phyloP scores from a whole-genome alignment of 192 early-diverging fungal species.

The Gonapodya prolifera region DNA sequence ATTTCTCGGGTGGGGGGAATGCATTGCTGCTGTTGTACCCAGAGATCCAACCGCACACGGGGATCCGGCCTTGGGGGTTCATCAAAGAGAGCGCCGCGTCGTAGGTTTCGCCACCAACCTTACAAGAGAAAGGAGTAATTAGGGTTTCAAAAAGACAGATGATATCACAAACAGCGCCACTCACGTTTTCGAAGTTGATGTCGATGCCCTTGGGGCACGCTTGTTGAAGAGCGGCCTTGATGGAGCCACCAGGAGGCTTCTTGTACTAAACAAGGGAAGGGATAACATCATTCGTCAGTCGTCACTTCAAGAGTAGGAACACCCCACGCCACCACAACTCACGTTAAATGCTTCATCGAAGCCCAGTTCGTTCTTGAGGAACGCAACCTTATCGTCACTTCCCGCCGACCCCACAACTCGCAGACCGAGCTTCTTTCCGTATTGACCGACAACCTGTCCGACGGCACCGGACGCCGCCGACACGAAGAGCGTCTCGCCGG shows the following conservation, averaged over 20 bases:
- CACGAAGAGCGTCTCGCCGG: slow-evolving; percentile 72
- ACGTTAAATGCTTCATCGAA: slow-evolving; percentile 76
- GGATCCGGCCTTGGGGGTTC: slow-evolving; percentile 55
- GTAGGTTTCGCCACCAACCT: slow-evolving; percentile 53
- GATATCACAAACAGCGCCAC: slow-evolving; percentile 11
- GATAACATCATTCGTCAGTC: background rate
- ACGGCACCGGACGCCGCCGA: slow-evolving; percentile 70
- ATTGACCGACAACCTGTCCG: slow-evolving; percentile 51
- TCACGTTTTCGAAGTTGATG: slow-evolving; percentile 77
- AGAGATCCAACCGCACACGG: slow-evolving; percentile 20
- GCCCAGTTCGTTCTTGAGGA: slow-evolving; percentile 48
- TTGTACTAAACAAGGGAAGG: slow-evolving; percentile 44
- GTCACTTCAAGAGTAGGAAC: background rate
- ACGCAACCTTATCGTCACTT: slow-evolving; percentile 66
- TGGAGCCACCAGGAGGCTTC: slow-evolving; percentile 29
- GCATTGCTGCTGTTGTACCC: background rate
- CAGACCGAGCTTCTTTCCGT: background rate
- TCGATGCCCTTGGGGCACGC: slow-evolving; percentile 69
- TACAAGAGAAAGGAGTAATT: background rate
- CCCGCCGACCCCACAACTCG: slow-evolving; percentile 72
- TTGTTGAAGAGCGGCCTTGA: slow-evolving; percentile 33
- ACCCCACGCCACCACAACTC: background rate
- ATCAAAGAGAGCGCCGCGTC: slow-evolving; percentile 51
- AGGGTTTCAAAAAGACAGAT: background rate
- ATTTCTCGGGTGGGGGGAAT: background rate